Base-by-base conservation (phyloP, 2,329 filamentous ascomycete species). In the Cladosporium sp. region DNA sequence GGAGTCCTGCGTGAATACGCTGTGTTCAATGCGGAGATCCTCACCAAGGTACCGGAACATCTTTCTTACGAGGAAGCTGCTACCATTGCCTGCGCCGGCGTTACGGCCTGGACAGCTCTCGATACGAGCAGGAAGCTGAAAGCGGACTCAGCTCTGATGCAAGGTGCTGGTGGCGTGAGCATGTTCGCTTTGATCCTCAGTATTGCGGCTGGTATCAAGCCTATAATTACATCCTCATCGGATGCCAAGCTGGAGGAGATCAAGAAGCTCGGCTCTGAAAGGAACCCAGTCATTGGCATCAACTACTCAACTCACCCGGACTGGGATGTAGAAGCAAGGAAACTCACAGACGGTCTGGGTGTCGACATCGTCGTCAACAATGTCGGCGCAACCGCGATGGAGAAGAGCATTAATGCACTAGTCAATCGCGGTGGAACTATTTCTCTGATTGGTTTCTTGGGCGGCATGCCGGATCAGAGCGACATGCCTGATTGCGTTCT, bases 241-340 rank as follows among this genome's bases (percentile, higher is more conserved):
- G 78, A 83, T 3, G 77, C 77, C 7, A 89, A 88, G 74, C 82
- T 81, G 0, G 72, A 82, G 60, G 77, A 78, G 26, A 78, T 88
- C 23, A 81, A 79, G 65, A 79, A 85, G 49, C 76, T 84, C 1
- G 87, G 88, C 2, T 87, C 85, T 0, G 86, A 85, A 0, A 79
- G 82, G 53, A 50, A 61, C 8, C 64, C n/a, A 12, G 29, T 67
- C n/a, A 79, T 85, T 44, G 77, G 84, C 1, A 79, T 89, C 72
- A 88, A 89, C 74, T 89, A 89, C 73, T 52, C 84, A 81, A 65
- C 79, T 72, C 0, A 80, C 6, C 76, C 82, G 0, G 81, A 84
- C 64, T 89, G 88, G 88, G 86, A 86, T 8, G 75, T 78, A 4
- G 80, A 80, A n/a, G 86, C 86, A 14, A 80, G 82, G 55, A 77